Conservation (phyloP, 2,329 filamentous ascomycete genomes). For the Tolypocladium pustulatum region DNA sequence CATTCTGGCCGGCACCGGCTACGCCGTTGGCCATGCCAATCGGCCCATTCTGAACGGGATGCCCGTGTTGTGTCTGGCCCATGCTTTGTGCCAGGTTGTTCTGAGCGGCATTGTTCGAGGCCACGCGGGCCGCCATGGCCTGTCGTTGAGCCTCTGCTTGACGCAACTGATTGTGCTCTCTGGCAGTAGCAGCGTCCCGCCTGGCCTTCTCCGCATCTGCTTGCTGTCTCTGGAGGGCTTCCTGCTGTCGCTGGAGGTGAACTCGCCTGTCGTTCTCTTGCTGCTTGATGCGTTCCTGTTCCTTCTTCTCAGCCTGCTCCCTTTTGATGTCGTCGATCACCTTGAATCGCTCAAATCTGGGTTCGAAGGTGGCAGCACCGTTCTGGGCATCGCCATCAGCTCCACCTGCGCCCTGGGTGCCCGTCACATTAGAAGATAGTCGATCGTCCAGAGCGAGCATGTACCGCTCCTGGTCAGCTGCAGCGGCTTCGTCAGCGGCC, state of each 20-base stretch:
- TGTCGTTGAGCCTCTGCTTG: slow-evolving; percentile 26
- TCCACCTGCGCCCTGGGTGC: slow-evolving; percentile 44
- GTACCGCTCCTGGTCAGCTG: slow-evolving; percentile 79
- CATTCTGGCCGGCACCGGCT: slow-evolving; percentile 15
- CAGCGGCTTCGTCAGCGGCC: slow-evolving; percentile 86
- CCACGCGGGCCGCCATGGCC: slow-evolving; percentile 17
- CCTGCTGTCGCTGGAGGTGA: slow-evolving; percentile 32
- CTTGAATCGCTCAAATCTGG: slow-evolving; percentile 85
- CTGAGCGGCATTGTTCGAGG: slow-evolving; percentile 8
- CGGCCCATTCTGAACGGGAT: slow-evolving; percentile 26
- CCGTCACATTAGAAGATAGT: slow-evolving; percentile 49
- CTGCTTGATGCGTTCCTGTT: slow-evolving; percentile 62
- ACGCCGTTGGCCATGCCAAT: slow-evolving; percentile 29
- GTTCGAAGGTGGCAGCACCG: slow-evolving; percentile 65
- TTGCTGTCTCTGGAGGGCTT: slow-evolving; percentile 35
- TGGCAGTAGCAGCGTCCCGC: slow-evolving; percentile 22
- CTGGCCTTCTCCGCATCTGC: slow-evolving; percentile 30
- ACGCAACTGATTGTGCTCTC: slow-evolving; percentile 22
- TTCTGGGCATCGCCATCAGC: slow-evolving; percentile 65
- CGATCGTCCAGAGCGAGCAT: slow-evolving; percentile 91
- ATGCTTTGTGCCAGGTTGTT: slow-evolving; percentile 13
- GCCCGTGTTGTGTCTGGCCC: slow-evolving; percentile 21
- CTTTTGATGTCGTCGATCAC: slow-evolving; percentile 75
- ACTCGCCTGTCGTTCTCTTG: slow-evolving; percentile 47
- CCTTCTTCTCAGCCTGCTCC: slow-evolving; percentile 66